Evolutionary conservation across 1,139 yeast genomes (phyloP).

Genomic region (Hansenula anomala): DNA sequence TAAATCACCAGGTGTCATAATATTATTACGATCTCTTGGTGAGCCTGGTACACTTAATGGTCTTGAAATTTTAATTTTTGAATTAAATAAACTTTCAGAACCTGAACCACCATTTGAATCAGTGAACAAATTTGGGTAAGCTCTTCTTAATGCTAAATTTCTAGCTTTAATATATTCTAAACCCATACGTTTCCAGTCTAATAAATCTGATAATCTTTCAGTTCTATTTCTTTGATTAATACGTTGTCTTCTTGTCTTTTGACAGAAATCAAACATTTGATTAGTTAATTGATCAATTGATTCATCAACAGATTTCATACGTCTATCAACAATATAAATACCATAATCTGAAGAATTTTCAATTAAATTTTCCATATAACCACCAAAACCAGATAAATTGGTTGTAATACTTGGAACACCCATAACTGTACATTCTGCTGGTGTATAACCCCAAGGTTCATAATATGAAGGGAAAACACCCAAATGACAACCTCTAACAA

Average conservation of each 20-base stretch:
- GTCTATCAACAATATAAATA: constrained; percentile 92
- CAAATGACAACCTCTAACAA: constrained; percentile 95
- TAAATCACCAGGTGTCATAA: constrained; percentile 96
- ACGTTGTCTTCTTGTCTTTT: constrained; percentile 92
- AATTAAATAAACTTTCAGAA: constrained; percentile 23
- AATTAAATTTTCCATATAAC: constrained; percentile 96
- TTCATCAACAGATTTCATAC: constrained; percentile 91
- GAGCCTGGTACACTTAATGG: constrained; percentile 97
- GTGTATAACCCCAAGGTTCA: constrained; percentile 99
- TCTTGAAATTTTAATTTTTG: constrained; percentile 70
- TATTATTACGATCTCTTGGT: constrained; percentile 64
- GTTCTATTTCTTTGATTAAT: constrained; percentile 97
- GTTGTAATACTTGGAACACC: constrained; percentile 99
- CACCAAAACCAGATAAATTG: constrained; percentile 94
- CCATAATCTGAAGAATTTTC: constrained; percentile 96
- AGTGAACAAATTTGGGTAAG: constrained; percentile 83
- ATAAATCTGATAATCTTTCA: constrained; percentile 84
- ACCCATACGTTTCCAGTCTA: constrained; percentile 99
- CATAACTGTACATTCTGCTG: constrained; percentile 99
- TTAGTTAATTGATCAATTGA: constrained; percentile 86
- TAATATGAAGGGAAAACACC: constrained; percentile 98
- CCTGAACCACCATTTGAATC: constrained; percentile 34
- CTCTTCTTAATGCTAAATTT: constrained; percentile 85
- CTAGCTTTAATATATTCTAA: constrained; percentile 94
- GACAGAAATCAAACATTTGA: constrained; percentile 84